Base-by-base conservation (phyloP, 257 asterid genomes). In the Rehmannia glutinosa region DNA sequence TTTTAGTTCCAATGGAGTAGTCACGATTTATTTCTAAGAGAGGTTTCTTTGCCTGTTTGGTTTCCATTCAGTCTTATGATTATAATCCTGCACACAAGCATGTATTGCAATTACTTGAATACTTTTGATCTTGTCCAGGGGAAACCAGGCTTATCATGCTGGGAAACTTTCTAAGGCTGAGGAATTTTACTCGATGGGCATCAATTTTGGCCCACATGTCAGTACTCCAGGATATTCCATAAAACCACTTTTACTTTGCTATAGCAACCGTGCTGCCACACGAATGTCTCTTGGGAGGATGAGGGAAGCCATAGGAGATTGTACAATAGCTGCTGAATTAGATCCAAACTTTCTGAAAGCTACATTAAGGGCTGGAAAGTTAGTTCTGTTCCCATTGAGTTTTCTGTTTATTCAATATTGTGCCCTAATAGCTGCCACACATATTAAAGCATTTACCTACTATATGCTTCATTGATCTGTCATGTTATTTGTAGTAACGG, bases 191-290 rank as follows among this genome's bases (percentile, higher is more conserved):
- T 69, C 96, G 8, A 77, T 64, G 81, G 97, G 99, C 54, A 90
- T 94, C 67, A 70, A 77, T 79, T 75, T 86, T 39, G 78, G 66
- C 55, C 60, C 77, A 43, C 77, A 47, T 52, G 60, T 53, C 43
- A 64, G 70, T 74, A 63, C 63, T 20, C 28, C 65, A 9, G 93
- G 81, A 54, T 55, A 61, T 59, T 61, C 79, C 72, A 46, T 75
- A 59, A 72, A 79, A 62, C 87, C 96, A 47, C 84, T 86, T 61
- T 68, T 87, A 71, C 82, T 94, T 55, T 94, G 97, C 85, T 94
- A 94, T 75, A 87, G 97, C 85, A 94, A 94, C 67, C 95, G 97
- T 46, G 99, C 99, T 66, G 99, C 99, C 42, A 82, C 97, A 10
- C 92, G 92, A 63, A 88, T 93, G 97, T 81, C 88, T 38, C 89